Base-by-base conservation (phyloP, 345 rosid genomes). In the Populus davidiana region DNA sequence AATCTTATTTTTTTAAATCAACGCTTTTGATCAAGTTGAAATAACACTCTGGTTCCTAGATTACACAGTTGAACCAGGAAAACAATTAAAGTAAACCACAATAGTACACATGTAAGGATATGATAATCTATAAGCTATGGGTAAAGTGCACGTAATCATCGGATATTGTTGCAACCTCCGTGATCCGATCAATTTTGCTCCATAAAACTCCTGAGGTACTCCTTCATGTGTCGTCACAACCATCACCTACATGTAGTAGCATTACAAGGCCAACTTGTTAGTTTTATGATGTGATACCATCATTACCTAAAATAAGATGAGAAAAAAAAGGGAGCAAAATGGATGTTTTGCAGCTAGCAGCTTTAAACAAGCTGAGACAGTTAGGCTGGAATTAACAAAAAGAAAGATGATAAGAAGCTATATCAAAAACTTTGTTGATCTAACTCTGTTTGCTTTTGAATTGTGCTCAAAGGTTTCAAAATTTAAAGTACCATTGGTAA, bases 201-300 rank as follows among this genome's bases (percentile, higher is more conserved):
- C 99, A 80, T 96, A 89, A 76, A 96, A 96, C 83, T 96, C 99
- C 41, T 87, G 78, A 0, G 99, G 99, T 54, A 96, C 97, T 80
- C 99, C 99, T 89, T 93, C 99, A 77, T 96, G 99, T 75, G 99
- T 96, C 7, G 99, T 96, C 75, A 96, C 97, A 23, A 96, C 99
- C 90, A 96, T 85, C 73, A 93, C 99, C 99, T 95, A 78, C 65
- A 56, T 59, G 72, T 67, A 41, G 72, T 67, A 41, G 44, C 77
- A 76, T 29, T 35, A 81, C 21, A 63, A 65, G 39, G 64, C 39
- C 13, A 16, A 62, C 63, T 23, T 23, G 44, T 80, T 65, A 80
- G 70, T 70, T 77, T 56, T 67, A 49, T 20, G 25, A 72, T 35
- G 71, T 21, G 9, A 76, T 13, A 27, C 43, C 61, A 54, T 29